Conservation (phyloP, 169 alveolate species). For the Plasmodium relictum region DNA sequence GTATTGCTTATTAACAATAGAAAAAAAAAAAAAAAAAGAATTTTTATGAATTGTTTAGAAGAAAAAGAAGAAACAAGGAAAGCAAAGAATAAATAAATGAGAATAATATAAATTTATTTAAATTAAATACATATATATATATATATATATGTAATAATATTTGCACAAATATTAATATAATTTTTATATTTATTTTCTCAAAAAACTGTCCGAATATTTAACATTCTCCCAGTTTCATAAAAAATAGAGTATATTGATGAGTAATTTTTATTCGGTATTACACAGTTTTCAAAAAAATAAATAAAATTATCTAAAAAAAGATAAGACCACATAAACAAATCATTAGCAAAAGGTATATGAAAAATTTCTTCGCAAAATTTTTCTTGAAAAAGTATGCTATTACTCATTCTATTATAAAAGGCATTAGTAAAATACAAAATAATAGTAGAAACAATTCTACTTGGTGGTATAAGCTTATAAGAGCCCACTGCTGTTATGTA, state of each 20-base stretch:
- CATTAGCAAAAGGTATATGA: slow-evolving; percentile 63
- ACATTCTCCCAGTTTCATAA: slow-evolving; percentile 69
- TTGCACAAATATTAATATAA: neutral
- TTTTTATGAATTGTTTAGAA: slow-evolving; percentile 36
- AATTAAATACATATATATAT: neutral
- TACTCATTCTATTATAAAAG: slow-evolving; percentile 68
- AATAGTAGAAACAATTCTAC: slow-evolving; percentile 63
- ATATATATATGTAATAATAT: slow-evolving; percentile 10
- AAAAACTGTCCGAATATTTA: slow-evolving; percentile 59
- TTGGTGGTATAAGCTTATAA: slow-evolving; percentile 52
- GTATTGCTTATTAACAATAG: neutral
- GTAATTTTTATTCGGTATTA: slow-evolving; percentile 47
- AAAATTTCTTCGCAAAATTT: slow-evolving; percentile 65
- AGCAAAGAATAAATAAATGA: neutral
- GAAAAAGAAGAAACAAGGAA: slow-evolving; percentile 10
- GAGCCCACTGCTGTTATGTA: slow-evolving; percentile 68
- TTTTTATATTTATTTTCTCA: neutral
- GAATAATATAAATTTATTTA: slow-evolving; percentile 1
- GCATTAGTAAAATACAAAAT: slow-evolving; percentile 63
- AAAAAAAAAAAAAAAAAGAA: slow-evolving; percentile 19
- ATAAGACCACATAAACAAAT: slow-evolving; percentile 70
- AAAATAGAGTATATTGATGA: slow-evolving; percentile 70
- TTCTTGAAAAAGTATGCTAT: slow-evolving; percentile 61
- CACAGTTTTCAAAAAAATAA: slow-evolving; percentile 64
- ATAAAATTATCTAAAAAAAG: slow-evolving; percentile 61